phyloP scores from a whole-genome alignment of 345 rosid species.

The Eucalyptus regnans region DNA sequence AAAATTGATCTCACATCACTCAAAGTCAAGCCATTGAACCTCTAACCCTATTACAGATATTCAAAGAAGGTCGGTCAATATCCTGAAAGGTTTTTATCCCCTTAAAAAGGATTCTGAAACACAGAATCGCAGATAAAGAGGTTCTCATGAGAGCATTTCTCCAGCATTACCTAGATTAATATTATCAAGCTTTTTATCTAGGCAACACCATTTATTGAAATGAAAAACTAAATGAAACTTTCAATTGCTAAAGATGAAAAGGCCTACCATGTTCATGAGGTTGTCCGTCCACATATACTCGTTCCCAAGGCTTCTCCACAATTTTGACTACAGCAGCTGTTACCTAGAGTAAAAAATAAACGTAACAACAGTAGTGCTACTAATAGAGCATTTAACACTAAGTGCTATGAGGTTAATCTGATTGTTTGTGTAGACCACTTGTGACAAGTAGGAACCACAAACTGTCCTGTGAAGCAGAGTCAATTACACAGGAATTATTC shows the following conservation, averaged over 20 bases:
- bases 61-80: background rate
- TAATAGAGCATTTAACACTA: background rate
- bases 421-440: background rate
- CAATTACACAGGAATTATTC: background rate
- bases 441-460: background rate
- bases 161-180: background rate
- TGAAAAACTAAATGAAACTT: background rate
- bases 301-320: conserved; percentile 97
- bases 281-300: conserved; percentile 46
- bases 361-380: background rate
- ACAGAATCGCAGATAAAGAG: background rate
- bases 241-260: background rate
- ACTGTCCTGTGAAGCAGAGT: background rate
- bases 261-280: conserved; percentile 69
- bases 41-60: background rate
- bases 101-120: background rate
- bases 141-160: background rate
- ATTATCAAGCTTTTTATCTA: background rate
- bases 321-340: conserved; percentile 53
- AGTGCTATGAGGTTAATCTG: background rate
- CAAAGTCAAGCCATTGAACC: background rate
- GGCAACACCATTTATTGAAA: background rate
- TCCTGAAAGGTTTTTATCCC: background rate
- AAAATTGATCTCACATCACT: background rate
- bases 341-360: conserved; percentile 29